Evolutionary conservation across 352 stramenopile genomes (phyloP).

Genomic region (Globisporangium ultimum): DNA sequence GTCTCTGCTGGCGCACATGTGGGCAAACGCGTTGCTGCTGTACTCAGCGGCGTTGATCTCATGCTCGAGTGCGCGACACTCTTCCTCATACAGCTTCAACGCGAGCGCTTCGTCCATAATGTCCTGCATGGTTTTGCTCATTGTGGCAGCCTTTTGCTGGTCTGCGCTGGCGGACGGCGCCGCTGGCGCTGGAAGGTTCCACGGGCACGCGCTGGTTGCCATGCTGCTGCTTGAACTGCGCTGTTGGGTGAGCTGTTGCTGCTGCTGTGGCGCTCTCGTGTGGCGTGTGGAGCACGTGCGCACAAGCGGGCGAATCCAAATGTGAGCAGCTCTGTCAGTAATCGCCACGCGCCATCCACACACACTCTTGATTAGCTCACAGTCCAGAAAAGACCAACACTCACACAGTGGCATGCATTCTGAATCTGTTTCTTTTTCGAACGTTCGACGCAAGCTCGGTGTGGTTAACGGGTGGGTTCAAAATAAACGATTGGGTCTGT

Average conservation of each 20-base stretch:
- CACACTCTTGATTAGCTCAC: too few relatives aligned
- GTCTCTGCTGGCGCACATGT: slow-evolving; percentile 18
- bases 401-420: slow-evolving; percentile 2
- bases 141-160: not conserved
- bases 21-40: slow-evolving; percentile 30
- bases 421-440: not conserved
- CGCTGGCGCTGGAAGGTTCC: slow-evolving; percentile 2
- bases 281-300: not conserved
- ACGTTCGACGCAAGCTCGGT: slow-evolving; percentile 7
- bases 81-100: slow-evolving; percentile 58
- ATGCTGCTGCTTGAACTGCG: slow-evolving; percentile 4
- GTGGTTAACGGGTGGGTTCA: not conserved
- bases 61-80: slow-evolving; percentile 34
- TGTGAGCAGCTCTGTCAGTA: slow-evolving; percentile 7
- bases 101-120: slow-evolving; percentile 74
- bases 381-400: slow-evolving; percentile 7
- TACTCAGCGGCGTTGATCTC: slow-evolving; percentile 36
- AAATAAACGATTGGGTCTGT: not conserved
- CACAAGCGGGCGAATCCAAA: slow-evolving; percentile 3
- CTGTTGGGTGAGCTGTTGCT: not conserved
- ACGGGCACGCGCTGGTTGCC: slow-evolving; percentile 12
- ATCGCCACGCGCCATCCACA: not conserved
- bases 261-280: not conserved
- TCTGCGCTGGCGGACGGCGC: not conserved
- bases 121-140: slow-evolving; percentile 41